These are phyloP conservation scores for Endoconidiophora polonica DNA, from an alignment of 2,329 filamentous ascomycete genomes.

Conservation along the genomic window DNA sequence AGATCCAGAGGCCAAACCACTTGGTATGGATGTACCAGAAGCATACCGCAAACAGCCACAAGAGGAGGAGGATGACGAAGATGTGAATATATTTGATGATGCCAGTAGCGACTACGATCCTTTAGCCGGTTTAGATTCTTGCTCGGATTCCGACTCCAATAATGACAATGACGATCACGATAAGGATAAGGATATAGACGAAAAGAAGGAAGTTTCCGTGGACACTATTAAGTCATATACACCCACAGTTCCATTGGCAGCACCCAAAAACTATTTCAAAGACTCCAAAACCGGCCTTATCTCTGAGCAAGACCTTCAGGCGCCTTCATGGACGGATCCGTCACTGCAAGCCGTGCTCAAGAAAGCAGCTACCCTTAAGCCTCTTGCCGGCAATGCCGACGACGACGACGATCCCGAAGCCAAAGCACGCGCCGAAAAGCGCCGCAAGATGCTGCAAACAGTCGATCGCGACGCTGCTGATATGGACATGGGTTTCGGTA, in stretches of 20 bases:
- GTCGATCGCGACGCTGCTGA: slow-evolving; percentile 73
- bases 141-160: slow-evolving; percentile 27
- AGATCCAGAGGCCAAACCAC: slow-evolving; percentile 37
- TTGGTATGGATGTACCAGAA: slow-evolving; percentile 51
- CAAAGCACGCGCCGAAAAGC: slow-evolving; percentile 46
- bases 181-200: slow-evolving; percentile 13
- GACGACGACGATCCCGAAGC: slow-evolving; percentile 27
- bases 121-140: slow-evolving; percentile 35
- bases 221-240: slow-evolving; percentile 10
- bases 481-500: slow-evolving; percentile 88
- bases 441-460: slow-evolving; percentile 56
- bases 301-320: slow-evolving; percentile 33
- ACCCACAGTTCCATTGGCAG: slow-evolving; percentile 21
- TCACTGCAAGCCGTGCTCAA: slow-evolving; percentile 70
- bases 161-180: slow-evolving; percentile 22
- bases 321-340: slow-evolving; percentile 51
- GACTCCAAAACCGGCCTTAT: slow-evolving; percentile 38
- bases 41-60: slow-evolving; percentile 32
- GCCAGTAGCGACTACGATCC: slow-evolving; percentile 52
- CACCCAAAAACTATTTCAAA: slow-evolving; percentile 45
- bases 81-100: slow-evolving; percentile 49
- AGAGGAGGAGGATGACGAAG: slow-evolving; percentile 33
- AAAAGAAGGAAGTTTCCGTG: neutral
- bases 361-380: slow-evolving; percentile 55
- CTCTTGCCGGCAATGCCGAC: slow-evolving; percentile 23